Percentiles rank a stretch among this genome's conserved stretches.
phyloP scores from a whole-genome alignment of 805 yeast species.

The Saturnispora silvae region DNA sequence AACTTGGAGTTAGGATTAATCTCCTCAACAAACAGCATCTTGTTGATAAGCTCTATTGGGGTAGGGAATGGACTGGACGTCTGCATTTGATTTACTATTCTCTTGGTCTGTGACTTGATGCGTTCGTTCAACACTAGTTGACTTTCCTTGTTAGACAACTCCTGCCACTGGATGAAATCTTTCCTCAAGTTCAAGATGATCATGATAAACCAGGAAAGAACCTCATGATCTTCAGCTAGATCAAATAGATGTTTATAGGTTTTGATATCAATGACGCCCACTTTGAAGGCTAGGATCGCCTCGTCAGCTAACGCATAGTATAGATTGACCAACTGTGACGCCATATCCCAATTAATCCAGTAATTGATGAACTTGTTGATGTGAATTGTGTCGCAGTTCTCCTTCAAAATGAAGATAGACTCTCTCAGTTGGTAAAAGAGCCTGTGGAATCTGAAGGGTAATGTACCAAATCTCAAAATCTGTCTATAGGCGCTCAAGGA shows the following conservation, averaged over 20 bases:
- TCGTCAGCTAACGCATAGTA: slow-evolving; percentile 64
- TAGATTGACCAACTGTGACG: slow-evolving; percentile 43
- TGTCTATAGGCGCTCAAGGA: slow-evolving; percentile 53
- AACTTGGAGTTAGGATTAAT: slow-evolving; percentile 10
- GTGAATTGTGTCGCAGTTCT: slow-evolving; percentile 11
- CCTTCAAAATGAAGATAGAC: slow-evolving; percentile 14
- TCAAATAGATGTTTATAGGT: slow-evolving; percentile 30
- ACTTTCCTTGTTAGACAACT: slow-evolving; percentile 37
- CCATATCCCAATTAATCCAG: slow-evolving; percentile 34
- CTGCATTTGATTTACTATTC: slow-evolving; percentile 14
- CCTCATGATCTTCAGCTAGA: slow-evolving; percentile 38
- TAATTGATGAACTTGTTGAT: slow-evolving; percentile 18
- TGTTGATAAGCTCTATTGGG: slow-evolving; percentile 7
- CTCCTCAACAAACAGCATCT: slow-evolving; percentile 3
- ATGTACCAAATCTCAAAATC: slow-evolving; percentile 56
- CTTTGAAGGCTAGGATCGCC: slow-evolving; percentile 44
- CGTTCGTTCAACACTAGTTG: slow-evolving; percentile 48
- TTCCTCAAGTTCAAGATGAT: slow-evolving; percentile 47
- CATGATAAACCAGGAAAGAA: slow-evolving; percentile 60
- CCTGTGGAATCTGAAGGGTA: slow-evolving; percentile 46
- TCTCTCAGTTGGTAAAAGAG: slow-evolving; percentile 26
- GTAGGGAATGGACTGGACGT: slow-evolving; percentile 11
- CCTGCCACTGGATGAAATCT: slow-evolving; percentile 33
- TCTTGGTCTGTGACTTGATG: slow-evolving; percentile 45
- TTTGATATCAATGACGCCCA: slow-evolving; percentile 39